These are phyloP conservation scores for Bruguiera gymnorhiza DNA, from an alignment of 345 rosid genomes.

Conservation along the genomic window DNA sequence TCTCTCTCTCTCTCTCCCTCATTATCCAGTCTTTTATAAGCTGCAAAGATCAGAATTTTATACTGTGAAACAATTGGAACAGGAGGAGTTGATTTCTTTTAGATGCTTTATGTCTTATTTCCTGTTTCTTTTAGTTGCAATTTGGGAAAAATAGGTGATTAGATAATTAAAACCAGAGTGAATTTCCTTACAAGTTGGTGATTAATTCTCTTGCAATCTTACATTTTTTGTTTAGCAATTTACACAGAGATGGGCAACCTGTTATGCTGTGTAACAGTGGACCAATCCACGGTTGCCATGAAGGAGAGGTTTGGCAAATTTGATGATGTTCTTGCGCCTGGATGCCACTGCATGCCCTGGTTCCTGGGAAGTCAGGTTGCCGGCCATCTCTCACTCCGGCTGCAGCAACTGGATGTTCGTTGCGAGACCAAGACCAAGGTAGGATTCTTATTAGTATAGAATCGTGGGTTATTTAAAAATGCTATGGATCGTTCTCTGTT, in stretches of 20 bases:
- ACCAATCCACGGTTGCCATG: slow-evolving; percentile 21
- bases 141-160: no score
- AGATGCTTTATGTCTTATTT: no score
- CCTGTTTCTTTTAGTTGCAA: no score
- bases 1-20: not conserved
- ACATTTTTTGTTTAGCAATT: not conserved
- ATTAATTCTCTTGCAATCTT: not conserved
- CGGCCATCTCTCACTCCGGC: slow-evolving; percentile 14
- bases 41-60: no score
- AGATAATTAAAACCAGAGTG: no score
- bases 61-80: no score
- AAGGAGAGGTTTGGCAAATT: slow-evolving; percentile 21
- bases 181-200: not conserved
- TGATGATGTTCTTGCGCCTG: slow-evolving; percentile 16
- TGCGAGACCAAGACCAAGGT: slow-evolving; percentile 22
- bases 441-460: not conserved
- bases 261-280: slow-evolving; percentile 14
- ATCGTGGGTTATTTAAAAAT: no score
- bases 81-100: no score
- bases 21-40: not conserved
- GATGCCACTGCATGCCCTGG: slow-evolving; percentile 25
- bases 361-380: slow-evolving; percentile 12
- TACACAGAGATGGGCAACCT: slow-evolving; percentile 11
- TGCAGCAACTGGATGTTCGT: slow-evolving; percentile 26
- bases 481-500: not conserved